Base-by-base conservation (phyloP, 1,284 basidiomycete genomes). In the Melampsora americana region DNA sequence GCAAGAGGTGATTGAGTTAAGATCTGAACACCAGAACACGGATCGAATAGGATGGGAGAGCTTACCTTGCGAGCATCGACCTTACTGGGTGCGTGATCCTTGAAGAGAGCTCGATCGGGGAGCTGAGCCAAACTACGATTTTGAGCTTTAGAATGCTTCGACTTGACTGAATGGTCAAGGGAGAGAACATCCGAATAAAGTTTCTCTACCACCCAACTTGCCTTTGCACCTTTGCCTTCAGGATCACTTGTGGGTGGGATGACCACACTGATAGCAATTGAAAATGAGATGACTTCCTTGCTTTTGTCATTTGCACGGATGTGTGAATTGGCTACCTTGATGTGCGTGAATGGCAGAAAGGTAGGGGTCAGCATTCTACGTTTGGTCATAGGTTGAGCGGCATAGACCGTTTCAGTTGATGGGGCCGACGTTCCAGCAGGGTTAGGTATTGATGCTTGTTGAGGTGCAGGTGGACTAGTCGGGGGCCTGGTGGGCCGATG, bases 31-130 rank as follows among this genome's bases (percentile, higher is more conserved):
- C 30, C 12, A 62, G 60, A 20, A 20, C 50, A n/a, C 6, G 28
- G 26, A 61, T 23, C 46, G 64, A 64, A 48, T n/a, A 70, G 28
- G 59, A 35, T 32, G 20, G 26, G 12, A 35, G 32, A 46, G 84
- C 88, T 79, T 80, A 91, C 91, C 86, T 95, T 96, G 79, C 94
- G 86, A 82, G 95, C 92, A 85, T 98, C 95, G 50, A 95, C 92
- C 84, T 92, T 95, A 70, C 92, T 92, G 14, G 95, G 95, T 1
- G 95, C 95, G 83, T 96, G 93, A 84, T 98, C 95, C 83, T 90
- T 95, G 90, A 95, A 98, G 11, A 96, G 85, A 83, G 90, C 90
- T 70, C 92, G 91, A 82, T 99, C 95, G 1, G 95, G 95, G 74
- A 99, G 83, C 61, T 85, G 86, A 26, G 87, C 88, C 71, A 98